Conservation (phyloP, 495 filamentous ascomycete species). For the Stereocaulon alpinum region DNA sequence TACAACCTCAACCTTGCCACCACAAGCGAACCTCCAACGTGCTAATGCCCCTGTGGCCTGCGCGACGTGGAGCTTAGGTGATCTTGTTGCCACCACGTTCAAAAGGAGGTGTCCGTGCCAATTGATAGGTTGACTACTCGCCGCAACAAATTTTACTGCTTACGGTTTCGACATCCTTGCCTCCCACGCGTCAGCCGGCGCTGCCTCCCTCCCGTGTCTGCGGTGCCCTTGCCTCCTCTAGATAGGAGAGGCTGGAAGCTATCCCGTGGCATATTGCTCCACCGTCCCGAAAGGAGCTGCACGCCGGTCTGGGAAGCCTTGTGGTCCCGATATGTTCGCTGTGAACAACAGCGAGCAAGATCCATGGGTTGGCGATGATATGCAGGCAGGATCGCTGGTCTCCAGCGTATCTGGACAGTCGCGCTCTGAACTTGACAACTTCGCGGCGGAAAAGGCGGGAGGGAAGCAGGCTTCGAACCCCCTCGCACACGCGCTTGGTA, state of each 20-base stretch:
- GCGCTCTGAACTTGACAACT: constrained; percentile 13
- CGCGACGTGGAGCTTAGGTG: background rate
- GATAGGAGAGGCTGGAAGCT: background rate
- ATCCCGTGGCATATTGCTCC: background rate
- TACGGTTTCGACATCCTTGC: constrained; percentile 7
- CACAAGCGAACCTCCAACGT: background rate
- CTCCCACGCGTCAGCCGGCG: constrained; percentile 8
- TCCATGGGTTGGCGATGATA: constrained; percentile 16
- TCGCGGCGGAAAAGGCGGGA: constrained; percentile 10
- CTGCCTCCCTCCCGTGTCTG: background rate
- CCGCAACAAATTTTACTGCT: constrained; percentile 8
- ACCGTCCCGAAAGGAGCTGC: background rate
- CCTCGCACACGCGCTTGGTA: constrained; percentile 8
- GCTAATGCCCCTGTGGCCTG: background rate
- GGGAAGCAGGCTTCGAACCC: constrained; percentile 1
- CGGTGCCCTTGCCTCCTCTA: background rate
- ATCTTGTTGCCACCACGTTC: background rate
- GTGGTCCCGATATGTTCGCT: constrained; percentile 1
- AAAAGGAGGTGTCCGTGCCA: background rate
- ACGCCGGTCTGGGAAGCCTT: background rate
- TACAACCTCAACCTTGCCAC: background rate
- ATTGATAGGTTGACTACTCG: background rate
- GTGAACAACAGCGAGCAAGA: constrained; percentile 10
- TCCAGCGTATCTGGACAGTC: constrained; percentile 8
- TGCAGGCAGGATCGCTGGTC: constrained; percentile 7